Evolutionary conservation across 2,329 filamentous ascomycete species (phyloP).

Genomic region (Fusarium napiforme): DNA sequence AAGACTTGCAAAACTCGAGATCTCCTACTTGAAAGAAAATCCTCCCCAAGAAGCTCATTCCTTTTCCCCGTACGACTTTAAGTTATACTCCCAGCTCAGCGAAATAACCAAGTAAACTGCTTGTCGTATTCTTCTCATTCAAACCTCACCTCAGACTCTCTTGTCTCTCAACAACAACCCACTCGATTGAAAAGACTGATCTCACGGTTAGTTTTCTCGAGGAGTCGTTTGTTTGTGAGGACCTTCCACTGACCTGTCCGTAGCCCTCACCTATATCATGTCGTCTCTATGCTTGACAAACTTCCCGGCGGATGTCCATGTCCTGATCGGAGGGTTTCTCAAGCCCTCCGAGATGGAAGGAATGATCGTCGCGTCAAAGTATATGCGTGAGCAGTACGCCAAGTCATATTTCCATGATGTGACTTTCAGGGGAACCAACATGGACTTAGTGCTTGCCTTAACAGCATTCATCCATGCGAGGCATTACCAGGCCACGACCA

Average conservation of each 20-base stretch:
- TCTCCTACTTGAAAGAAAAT: too few species aligned
- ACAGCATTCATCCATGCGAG: neutral
- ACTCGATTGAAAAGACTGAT: too few species aligned
- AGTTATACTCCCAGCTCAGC: neutral
- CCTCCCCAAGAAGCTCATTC: too few species aligned
- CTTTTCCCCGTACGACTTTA: too few species aligned
- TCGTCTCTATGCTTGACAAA: too few species aligned
- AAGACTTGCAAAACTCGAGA: neutral
- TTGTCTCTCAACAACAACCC: neutral
- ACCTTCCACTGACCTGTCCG: neutral
- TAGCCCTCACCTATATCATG: neutral
- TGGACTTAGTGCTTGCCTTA: fast-evolving
- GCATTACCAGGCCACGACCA: neutral
- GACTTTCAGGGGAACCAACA: fast-evolving
- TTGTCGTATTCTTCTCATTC: neutral
- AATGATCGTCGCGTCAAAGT: fast-evolving
- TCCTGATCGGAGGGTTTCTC: too few species aligned
- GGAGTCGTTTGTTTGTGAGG: neutral
- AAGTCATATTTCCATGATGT: neutral
- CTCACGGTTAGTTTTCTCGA: too few species aligned
- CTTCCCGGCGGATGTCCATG: too few species aligned
- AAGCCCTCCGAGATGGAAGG: neutral
- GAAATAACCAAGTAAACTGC: neutral
- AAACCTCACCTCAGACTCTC: too few species aligned
- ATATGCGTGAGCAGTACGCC: too few species aligned